Base-by-base conservation (phyloP, 2,329 filamentous ascomycete genomes). In the Aspergillus pseudoterreus region DNA sequence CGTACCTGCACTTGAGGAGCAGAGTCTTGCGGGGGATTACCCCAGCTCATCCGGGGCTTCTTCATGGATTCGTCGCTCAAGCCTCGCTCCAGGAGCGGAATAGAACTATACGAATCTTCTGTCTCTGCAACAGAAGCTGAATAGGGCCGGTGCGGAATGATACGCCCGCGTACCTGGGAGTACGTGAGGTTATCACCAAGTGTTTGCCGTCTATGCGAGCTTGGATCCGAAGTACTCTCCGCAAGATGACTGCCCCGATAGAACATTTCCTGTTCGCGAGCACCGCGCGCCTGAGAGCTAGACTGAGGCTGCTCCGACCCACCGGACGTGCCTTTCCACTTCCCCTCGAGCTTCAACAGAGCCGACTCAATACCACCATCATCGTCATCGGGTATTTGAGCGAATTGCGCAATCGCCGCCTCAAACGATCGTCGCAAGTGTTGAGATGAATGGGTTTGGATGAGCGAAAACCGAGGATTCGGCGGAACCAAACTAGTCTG, bases 311-410 rank as follows among this genome's bases (percentile, higher is more conserved):
- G 6, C 19, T 42, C 39, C 4, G 19, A 22, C 17, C n/a, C 19
- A 22, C 35, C 49, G 30, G 56, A 41, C 17, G 45, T 17, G 2
- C 45, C 53, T 44, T 55, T 51, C 65, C 86, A 94, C 59, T 84
- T 92, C 9, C 94, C 94, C 73, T 99, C 94, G 0, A 99, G 79
- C 64, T 97, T 99, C 61, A 92, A 73, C 46, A 99, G 71, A 0
- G 94, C 90, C n/a, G 92, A 91, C 65, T 97, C 94, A 22, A 97
- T 85, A 11, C 92, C 92, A 6, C 90, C 90, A 64, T 95, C 89
- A 43, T 87, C 86, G 54, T 95, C 90, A 64, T 96, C 92, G 0
- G 92, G 90, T 22, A 97, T 89, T 50, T 88, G 85, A 2, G 92
- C 90, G 49, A 99, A 82, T 61, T 89, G 89, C 53, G 92, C 85